Conservation (phyloP, 148 eudicot genomes). For the Salicornia ramosissima region DNA sequence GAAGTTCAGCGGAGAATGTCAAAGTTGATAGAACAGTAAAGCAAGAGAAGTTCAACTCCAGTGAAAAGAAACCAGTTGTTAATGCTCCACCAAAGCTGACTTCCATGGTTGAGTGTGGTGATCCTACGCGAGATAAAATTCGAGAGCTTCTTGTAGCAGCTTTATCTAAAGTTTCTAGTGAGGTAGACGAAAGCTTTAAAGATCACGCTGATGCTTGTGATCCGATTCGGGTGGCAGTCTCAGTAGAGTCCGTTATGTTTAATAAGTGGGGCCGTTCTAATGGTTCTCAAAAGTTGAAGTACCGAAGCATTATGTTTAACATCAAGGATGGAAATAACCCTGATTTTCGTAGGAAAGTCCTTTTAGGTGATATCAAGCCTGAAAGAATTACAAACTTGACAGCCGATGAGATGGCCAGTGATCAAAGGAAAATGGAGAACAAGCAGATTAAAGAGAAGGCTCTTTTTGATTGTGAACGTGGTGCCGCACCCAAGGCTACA, state of each 20-base stretch:
- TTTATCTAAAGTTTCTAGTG: conserved; percentile 41
- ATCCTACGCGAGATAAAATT: conserved; percentile 44
- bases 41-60: conserved; percentile 32
- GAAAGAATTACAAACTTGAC: conserved; percentile 38
- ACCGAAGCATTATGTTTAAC: conserved; percentile 60
- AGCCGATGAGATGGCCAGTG: conserved; percentile 66
- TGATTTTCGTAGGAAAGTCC: conserved; percentile 60
- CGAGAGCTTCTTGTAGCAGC: conserved; percentile 53
- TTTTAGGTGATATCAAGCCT: conserved; percentile 43
- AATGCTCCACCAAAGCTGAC: conserved; percentile 52
- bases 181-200: conserved; percentile 39
- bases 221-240: conserved; percentile 53
- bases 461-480: conserved; percentile 60
- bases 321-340: conserved; percentile 54
- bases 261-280: conserved; percentile 58
- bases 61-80: conserved; percentile 24
- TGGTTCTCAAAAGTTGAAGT: conserved; percentile 55
- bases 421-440: conserved; percentile 46
- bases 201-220: conserved; percentile 47
- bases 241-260: conserved; percentile 59
- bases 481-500: conserved; percentile 48
- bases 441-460: conserved; percentile 51
- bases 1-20: conserved; percentile 21
- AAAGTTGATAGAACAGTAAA: conserved; percentile 33
- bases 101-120: conserved; percentile 48